Percentiles rank a stretch among this genome's conserved stretches.
Conservation (phyloP, 331 rosid species). For the Quercus lobata region DNA sequence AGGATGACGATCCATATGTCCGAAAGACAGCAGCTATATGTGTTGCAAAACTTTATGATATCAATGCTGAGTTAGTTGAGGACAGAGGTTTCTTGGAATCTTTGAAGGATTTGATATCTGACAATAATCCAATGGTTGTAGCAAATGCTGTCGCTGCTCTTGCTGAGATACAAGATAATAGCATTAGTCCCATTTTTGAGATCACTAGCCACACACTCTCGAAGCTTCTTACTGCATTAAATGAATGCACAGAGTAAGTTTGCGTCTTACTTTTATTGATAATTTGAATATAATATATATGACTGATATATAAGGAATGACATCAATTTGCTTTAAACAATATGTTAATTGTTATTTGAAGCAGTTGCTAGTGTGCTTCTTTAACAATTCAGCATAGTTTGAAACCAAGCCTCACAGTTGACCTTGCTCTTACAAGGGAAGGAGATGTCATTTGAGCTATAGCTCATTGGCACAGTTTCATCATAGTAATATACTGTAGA, state of each 20-base stretch:
- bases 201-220: conserved; percentile 82
- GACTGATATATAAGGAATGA: not conserved
- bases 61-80: conserved; percentile 96
- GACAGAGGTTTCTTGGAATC: conserved; percentile 96
- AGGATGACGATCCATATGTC: conserved; percentile 99
- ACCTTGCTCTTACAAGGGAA: too few relatives aligned
- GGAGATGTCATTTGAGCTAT: too few relatives aligned
- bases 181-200: conserved; percentile 86
- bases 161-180: conserved; percentile 94
- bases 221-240: conserved; percentile 96
- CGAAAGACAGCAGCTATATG: conserved; percentile 99
- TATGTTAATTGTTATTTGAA: not conserved
- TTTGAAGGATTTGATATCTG: conserved; percentile 97
- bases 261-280: conserved; percentile 7
- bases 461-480: not conserved
- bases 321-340: not conserved
- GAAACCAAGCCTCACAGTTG: too few relatives aligned
- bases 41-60: conserved; percentile 98
- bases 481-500: not conserved
- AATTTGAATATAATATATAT: not conserved
- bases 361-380: not conserved
- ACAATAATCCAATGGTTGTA: conserved; percentile 99
- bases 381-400: not conserved
- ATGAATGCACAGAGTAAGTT: conserved; percentile 98
- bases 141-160: conserved; percentile 99